phyloP scores from a whole-genome alignment of 306 rosid species.

The Crotalaria pallida region DNA sequence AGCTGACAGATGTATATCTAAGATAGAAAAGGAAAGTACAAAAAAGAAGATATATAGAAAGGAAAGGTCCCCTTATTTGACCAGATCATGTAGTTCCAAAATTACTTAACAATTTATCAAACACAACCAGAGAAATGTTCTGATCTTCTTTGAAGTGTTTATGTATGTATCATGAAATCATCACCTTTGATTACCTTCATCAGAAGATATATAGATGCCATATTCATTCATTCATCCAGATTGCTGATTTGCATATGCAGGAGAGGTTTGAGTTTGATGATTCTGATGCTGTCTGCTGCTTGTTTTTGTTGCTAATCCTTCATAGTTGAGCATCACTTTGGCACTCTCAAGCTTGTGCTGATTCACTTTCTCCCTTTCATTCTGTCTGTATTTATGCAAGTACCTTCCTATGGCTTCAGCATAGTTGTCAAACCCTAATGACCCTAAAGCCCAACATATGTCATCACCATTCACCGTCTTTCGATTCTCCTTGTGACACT shows the following conservation, averaged over 20 bases:
- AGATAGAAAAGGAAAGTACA: neutral
- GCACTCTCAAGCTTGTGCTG: conserved; percentile 12
- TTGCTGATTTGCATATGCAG: conserved; percentile 18
- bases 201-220: neutral
- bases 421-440: conserved; percentile 78
- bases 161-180: too few relatives aligned
- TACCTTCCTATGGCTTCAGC: conserved; percentile 53
- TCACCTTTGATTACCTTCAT: neutral
- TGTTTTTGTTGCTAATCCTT: neutral
- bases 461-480: conserved; percentile 86
- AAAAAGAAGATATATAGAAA: neutral
- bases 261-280: conserved; percentile 27
- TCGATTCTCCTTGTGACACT: conserved; percentile 87
- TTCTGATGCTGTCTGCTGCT: neutral
- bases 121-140: neutral
- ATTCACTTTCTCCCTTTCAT: conserved; percentile 39
- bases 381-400: conserved; percentile 48
- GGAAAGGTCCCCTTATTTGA: conserved; percentile 12
- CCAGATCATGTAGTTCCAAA: conserved; percentile 6
- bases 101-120: conserved; percentile 25
- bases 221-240: conserved; percentile 23
- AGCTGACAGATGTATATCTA: too few relatives aligned
- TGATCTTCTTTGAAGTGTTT: neutral
- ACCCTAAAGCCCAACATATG: conserved; percentile 77
- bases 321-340: neutral